These are phyloP conservation scores for Massarina eburnea DNA, from an alignment of 2,329 filamentous ascomycete species.

Conservation along the genomic window DNA sequence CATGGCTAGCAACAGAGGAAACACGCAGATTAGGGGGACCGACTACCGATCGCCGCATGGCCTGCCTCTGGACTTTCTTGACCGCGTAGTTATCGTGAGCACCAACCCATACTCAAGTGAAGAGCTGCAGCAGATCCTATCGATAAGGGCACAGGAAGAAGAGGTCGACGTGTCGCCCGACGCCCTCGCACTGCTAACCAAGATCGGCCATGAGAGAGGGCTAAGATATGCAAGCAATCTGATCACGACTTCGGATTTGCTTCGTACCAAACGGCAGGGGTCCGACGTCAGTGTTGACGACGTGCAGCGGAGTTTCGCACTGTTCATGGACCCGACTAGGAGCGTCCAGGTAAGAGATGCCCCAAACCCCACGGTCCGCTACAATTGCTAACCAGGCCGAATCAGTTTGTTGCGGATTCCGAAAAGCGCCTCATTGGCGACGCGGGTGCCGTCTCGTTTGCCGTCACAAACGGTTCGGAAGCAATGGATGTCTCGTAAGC, in stretches of 20 bases:
- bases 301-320: conserved; percentile 87
- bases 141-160: conserved; percentile 91
- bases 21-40: conserved; percentile 88
- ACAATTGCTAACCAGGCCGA: conserved; percentile 17
- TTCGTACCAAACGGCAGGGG: conserved; percentile 80
- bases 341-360: conserved; percentile 66
- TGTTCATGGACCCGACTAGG: conserved; percentile 88
- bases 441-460: conserved; percentile 75
- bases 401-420: conserved; percentile 75
- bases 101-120: conserved; percentile 81
- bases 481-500: conserved; percentile 68
- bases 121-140: conserved; percentile 89
- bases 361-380: background rate
- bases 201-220: conserved; percentile 91
- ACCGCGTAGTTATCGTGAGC: conserved; percentile 94
- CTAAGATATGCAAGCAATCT: conserved; percentile 97
- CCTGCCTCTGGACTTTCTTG: conserved; percentile 90
- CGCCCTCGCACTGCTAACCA: conserved; percentile 87
- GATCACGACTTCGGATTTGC: conserved; percentile 88
- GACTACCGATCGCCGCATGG: conserved; percentile 93
- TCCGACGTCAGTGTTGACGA: conserved; percentile 84
- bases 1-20: conserved; percentile 96
- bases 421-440: conserved; percentile 94
- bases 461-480: conserved; percentile 57
- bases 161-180: conserved; percentile 90